Evolutionary conservation across 2,329 filamentous ascomycete species (phyloP).

Genomic region (Alternaria panax): DNA sequence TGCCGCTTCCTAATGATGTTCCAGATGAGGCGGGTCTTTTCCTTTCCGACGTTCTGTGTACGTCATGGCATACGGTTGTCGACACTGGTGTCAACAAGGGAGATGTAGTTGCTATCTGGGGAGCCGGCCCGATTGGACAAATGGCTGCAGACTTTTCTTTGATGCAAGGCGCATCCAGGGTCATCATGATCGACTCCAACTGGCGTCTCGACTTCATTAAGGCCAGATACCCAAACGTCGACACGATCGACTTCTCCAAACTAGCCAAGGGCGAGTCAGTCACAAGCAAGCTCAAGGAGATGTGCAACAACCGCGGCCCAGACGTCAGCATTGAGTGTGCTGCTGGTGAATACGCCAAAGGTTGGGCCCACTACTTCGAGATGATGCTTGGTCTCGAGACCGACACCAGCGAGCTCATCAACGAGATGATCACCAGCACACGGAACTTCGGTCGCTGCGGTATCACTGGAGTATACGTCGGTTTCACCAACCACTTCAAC

Average conservation of each 20-base stretch:
- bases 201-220: conserved; percentile 74
- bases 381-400: conserved; percentile 74
- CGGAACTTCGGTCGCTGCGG: conserved; percentile 76
- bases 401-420: conserved; percentile 81
- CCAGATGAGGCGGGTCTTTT: conserved; percentile 86
- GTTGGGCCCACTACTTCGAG: conserved; percentile 68
- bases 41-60: conserved; percentile 80
- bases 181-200: conserved; percentile 82
- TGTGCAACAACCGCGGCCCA: conserved; percentile 72
- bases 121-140: conserved; percentile 85
- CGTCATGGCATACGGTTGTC: conserved; percentile 81
- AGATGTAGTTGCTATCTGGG: conserved; percentile 84
- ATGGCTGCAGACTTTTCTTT: conserved; percentile 74
- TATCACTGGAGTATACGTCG: conserved; percentile 75
- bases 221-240: conserved; percentile 69
- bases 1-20: conserved; percentile 78
- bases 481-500: conserved; percentile 80
- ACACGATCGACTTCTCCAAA: conserved; percentile 73
- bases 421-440: conserved; percentile 80
- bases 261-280: conserved; percentile 70
- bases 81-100: conserved; percentile 81
- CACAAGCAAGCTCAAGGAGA: conserved; percentile 74
- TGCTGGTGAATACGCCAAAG: conserved; percentile 69
- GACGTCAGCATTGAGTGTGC: conserved; percentile 77
- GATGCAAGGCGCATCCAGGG: conserved; percentile 73